A percentile compares a stretch with the other conserved stretches of the same genome.
phyloP scores from a whole-genome alignment of 768 basidiomycete genomes.

The Rhodotorula kratochvilovae region DNA sequence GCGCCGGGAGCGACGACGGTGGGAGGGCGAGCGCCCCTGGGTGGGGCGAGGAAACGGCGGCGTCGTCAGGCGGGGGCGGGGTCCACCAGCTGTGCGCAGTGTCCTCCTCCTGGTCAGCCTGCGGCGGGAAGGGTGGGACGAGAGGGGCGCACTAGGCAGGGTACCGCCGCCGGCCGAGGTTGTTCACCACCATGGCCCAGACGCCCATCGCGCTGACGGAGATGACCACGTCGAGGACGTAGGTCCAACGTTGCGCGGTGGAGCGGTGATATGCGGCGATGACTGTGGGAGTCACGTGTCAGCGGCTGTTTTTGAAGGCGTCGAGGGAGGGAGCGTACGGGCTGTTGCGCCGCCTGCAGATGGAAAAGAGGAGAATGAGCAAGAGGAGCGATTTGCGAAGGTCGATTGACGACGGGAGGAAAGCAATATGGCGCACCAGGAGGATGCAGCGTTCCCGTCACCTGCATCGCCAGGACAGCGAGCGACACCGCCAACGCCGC shows the following conservation, averaged over 20 bases:
- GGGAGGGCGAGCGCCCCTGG: neutral
- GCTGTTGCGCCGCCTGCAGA: slow-evolving; percentile 10
- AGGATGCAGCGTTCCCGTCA: slow-evolving; percentile 33
- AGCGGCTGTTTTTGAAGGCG: neutral
- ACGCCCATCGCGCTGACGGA: slow-evolving; percentile 11
- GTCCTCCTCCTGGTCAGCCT: neutral
- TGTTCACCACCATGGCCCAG: slow-evolving; percentile 26
- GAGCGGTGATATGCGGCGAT: slow-evolving; percentile 22
- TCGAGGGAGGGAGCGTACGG: neutral
- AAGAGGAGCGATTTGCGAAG: neutral
- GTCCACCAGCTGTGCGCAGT: slow-evolving; percentile 9
- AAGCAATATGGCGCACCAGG: slow-evolving; percentile 25
- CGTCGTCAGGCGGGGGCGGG: neutral
- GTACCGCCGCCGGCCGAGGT: slow-evolving; percentile 24
- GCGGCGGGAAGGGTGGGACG: neutral
- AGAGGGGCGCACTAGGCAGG: slow-evolving; percentile 13
- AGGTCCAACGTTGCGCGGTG: slow-evolving; percentile 4
- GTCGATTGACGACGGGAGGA: accelerated
- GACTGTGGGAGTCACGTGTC: neutral
- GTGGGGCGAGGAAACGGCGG: neutral
- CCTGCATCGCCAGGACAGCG: slow-evolving; percentile 17
- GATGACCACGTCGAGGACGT: slow-evolving; percentile 30
- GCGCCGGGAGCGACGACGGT: neutral
- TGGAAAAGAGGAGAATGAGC: neutral
- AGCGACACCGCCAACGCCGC: slow-evolving; percentile 16